A percentile compares a stretch with the other conserved stretches of the same genome.
phyloP scores from a whole-genome alignment of 2,329 filamentous ascomycete genomes.

The Dendrostoma leiphaemia region DNA sequence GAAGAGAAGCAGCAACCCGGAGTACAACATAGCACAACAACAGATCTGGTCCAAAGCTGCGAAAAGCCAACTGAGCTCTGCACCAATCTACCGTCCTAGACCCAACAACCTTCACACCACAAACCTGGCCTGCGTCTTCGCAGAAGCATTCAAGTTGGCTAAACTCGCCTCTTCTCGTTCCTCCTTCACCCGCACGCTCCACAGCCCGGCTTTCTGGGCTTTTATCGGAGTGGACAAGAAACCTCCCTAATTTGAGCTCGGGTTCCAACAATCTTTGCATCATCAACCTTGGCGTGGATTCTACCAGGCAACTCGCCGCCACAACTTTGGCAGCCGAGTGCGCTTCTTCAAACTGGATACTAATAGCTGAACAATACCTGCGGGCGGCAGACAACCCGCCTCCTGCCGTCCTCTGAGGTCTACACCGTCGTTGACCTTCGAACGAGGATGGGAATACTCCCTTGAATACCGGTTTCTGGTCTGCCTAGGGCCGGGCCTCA shows the following conservation, averaged over 20 bases:
- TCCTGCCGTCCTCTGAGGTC: conserved; percentile 32
- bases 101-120: not conserved
- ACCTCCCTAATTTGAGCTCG: conserved; percentile 79
- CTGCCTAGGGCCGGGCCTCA: conserved; percentile 7
- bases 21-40: not conserved
- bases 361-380: conserved; percentile 16
- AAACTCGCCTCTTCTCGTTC: conserved; percentile 55
- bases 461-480: conserved; percentile 15
- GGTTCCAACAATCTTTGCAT: conserved; percentile 16
- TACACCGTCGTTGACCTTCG: conserved; percentile 3
- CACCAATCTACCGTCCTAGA: not conserved
- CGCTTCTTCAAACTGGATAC: not conserved
- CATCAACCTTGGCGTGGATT: not conserved
- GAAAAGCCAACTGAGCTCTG: not conserved
- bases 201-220: conserved; percentile 90
- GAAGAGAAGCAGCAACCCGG: not conserved
- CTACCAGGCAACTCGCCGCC: not conserved
- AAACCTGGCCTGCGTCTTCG: conserved; percentile 9
- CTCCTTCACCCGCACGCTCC: conserved; percentile 81
- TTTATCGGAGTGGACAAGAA: conserved; percentile 96
- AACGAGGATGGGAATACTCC: conserved; percentile 18
- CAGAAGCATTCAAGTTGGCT: conserved; percentile 36
- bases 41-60: not conserved
- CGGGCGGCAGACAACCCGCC: conserved; percentile 33
- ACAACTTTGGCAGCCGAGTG: not conserved